Conservation (phyloP, 2,329 filamentous ascomycete genomes). For the Paecilomyces dactylethromorphus region DNA sequence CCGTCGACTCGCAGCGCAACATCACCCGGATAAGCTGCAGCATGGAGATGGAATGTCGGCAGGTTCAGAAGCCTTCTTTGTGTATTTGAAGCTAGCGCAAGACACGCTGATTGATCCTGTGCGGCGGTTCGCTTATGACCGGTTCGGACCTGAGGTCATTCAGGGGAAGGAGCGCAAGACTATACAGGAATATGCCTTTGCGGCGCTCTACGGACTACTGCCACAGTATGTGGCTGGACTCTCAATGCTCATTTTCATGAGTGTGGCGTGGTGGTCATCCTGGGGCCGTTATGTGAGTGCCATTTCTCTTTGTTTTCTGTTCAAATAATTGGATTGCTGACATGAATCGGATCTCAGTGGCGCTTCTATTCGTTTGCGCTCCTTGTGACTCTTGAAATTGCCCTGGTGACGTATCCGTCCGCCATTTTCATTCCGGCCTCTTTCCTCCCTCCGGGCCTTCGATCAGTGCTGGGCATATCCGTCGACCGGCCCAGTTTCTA, state of each 20-base stretch:
- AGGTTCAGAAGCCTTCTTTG: slow-evolving; percentile 54
- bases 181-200: slow-evolving; percentile 64
- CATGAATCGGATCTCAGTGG: slow-evolving; percentile 33
- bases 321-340: slow-evolving; percentile 12
- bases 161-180: slow-evolving; percentile 52
- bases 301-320: background rate
- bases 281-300: slow-evolving; percentile 41
- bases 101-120: slow-evolving; percentile 74
- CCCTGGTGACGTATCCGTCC: slow-evolving; percentile 49
- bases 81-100: slow-evolving; percentile 74
- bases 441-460: slow-evolving; percentile 24
- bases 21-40: slow-evolving; percentile 77
- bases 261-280: slow-evolving; percentile 34
- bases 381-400: slow-evolving; percentile 52
- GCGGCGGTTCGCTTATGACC: slow-evolving; percentile 79
- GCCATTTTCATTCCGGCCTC: slow-evolving; percentile 28
- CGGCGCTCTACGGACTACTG: slow-evolving; percentile 49
- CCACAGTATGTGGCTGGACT: slow-evolving; percentile 35
- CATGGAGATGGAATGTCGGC: slow-evolving; percentile 24
- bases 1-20: slow-evolving; percentile 61
- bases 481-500: slow-evolving; percentile 43
- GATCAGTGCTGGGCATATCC: slow-evolving; percentile 29
- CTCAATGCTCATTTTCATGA: slow-evolving; percentile 27
- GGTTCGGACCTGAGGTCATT: slow-evolving; percentile 69
- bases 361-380: slow-evolving; percentile 47